phyloP scores from a whole-genome alignment of 805 yeast species.

The Wilhelminamyces savonicus region DNA sequence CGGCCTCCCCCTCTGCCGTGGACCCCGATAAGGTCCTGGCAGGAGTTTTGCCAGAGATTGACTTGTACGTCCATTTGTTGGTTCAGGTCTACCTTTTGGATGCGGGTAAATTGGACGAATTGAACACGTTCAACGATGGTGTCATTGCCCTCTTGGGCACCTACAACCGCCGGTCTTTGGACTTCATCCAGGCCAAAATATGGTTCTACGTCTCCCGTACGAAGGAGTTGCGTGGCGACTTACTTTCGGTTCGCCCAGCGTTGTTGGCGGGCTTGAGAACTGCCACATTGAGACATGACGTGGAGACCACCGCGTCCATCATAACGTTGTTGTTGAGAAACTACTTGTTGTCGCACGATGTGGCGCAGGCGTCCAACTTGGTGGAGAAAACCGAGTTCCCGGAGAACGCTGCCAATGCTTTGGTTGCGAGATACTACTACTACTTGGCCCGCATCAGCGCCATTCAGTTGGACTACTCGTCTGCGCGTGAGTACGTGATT shows the following conservation, averaged over 20 bases:
- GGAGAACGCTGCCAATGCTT: conserved; percentile 72
- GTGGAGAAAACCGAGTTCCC: conserved; percentile 90
- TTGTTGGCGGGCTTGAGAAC: conserved; percentile 75
- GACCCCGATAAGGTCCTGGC: conserved; percentile 9
- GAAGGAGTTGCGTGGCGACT: conserved; percentile 53
- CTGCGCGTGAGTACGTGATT: conserved; percentile 83
- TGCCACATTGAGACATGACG: conserved; percentile 86
- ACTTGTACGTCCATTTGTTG: conserved; percentile 70
- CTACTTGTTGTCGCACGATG: conserved; percentile 71
- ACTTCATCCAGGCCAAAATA: conserved; percentile 31
- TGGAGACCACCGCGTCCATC: conserved; percentile 83
- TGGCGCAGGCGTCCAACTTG: conserved; percentile 81
- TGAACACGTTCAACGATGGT: conserved; percentile 48
- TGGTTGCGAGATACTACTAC: conserved; percentile 87
- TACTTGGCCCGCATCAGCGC: conserved; percentile 88
- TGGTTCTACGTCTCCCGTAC: conserved; percentile 42
- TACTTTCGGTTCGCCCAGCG: conserved; percentile 57
- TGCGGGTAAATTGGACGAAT: conserved; percentile 39
- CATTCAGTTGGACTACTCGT: conserved; percentile 85
- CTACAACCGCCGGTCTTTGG: conserved; percentile 78
- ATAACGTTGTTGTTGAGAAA: conserved; percentile 82
- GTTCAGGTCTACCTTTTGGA: conserved; percentile 75
- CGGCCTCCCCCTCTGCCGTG: conserved; percentile 7
- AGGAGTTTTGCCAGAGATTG: conserved; percentile 69
- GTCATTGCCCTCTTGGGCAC: conserved; percentile 49